Evolutionary conservation across 2,329 filamentous ascomycete genomes (phyloP).

Genomic region (Pseudocercospora ulei): DNA sequence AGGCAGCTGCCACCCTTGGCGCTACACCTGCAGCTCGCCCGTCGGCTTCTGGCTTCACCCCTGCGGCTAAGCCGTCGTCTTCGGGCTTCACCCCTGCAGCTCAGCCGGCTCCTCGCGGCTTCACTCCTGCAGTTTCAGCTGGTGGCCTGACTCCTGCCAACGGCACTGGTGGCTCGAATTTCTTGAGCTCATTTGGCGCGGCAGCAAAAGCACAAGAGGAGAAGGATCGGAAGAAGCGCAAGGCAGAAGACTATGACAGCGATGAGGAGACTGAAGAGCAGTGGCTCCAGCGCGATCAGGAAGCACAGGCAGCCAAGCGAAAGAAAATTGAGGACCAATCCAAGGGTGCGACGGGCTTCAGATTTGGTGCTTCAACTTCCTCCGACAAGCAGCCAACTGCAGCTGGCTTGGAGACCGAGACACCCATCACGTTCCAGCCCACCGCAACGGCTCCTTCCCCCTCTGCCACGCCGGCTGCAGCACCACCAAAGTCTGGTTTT

Average conservation of each 20-base stretch:
- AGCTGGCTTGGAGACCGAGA: constrained; percentile 29
- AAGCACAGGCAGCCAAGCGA: constrained; percentile 41
- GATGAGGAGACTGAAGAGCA: constrained; percentile 45
- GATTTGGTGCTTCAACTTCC: constrained; percentile 12
- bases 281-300: constrained; percentile 42
- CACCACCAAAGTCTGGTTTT: constrained; percentile 20
- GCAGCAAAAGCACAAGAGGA: constrained; percentile 37
- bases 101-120: constrained; percentile 8
- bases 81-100: constrained; percentile 28
- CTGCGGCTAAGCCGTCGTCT: constrained; percentile 20
- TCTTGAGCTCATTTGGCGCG: constrained; percentile 38
- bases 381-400: constrained; percentile 16
- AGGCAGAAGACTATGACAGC: constrained; percentile 45
- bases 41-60: constrained; percentile 17
- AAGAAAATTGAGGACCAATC: constrained; percentile 36
- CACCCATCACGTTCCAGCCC: constrained; percentile 42
- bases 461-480: constrained; percentile 21
- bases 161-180: constrained; percentile 31
- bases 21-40: constrained; percentile 20
- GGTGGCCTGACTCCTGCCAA: constrained; percentile 23
- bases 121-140: constrained; percentile 10
- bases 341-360: constrained; percentile 30
- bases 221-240: constrained; percentile 42
- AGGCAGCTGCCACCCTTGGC: constrained; percentile 12
- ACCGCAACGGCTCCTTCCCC: constrained; percentile 20